phyloP scores from a whole-genome alignment of 306 rosid genomes.

The Mimosa pudica region DNA sequence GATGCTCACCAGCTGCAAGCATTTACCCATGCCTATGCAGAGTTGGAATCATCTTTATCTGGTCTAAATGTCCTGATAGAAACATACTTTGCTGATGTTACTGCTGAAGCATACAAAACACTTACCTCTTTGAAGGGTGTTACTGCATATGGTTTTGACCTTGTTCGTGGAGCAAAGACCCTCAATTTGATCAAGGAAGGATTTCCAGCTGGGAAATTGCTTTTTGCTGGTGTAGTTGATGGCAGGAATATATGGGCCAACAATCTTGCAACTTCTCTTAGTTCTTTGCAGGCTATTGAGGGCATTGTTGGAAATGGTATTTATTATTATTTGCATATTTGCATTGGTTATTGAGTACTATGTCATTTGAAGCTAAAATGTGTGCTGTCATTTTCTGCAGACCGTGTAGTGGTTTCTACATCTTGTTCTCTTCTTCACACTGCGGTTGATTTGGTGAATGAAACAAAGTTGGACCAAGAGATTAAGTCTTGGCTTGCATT shows the following conservation, averaged over 20 bases:
- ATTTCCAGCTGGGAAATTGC: constrained; percentile 71
- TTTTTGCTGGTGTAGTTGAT: constrained; percentile 91
- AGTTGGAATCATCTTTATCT: constrained; percentile 65
- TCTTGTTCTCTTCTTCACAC: constrained; percentile 95
- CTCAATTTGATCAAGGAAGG: constrained; percentile 71
- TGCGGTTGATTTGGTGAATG: constrained; percentile 84
- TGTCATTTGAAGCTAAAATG: constrained; percentile 27
- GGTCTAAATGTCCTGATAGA: constrained; percentile 72
- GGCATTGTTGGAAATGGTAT: constrained; percentile 74
- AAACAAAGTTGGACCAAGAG: constrained; percentile 73
- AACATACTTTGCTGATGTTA: constrained; percentile 81
- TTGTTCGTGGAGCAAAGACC: constrained; percentile 81
- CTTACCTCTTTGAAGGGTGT: constrained; percentile 78
- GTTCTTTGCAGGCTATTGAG: constrained; percentile 57
- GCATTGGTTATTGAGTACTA: neutral
- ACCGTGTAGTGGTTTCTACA: constrained; percentile 74
- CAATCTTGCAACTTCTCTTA: constrained; percentile 66
- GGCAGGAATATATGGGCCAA: constrained; percentile 93
- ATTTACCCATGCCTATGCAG: constrained; percentile 62
- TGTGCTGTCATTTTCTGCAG: constrained; percentile 40
- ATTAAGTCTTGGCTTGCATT: constrained; percentile 90
- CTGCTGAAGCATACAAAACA: constrained; percentile 70
- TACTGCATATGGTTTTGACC: constrained; percentile 74
- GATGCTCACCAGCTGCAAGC: constrained; percentile 67
- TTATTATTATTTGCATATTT: constrained; percentile 12